Base-by-base conservation (phyloP, 768 basidiomycete genomes). In the Boletellus emodensis region DNA sequence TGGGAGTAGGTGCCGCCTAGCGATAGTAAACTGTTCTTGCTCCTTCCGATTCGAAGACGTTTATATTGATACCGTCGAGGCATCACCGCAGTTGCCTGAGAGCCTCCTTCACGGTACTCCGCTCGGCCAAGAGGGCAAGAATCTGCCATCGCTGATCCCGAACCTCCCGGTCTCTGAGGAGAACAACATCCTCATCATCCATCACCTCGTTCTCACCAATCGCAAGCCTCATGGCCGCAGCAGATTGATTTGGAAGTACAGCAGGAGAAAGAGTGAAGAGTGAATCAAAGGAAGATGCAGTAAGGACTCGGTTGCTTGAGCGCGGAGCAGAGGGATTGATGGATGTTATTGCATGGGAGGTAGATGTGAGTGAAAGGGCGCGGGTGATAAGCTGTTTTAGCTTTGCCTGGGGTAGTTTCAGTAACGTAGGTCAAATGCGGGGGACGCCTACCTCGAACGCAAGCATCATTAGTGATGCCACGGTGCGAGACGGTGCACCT, bases 371-470 rank as follows among this genome's bases (percentile, higher is more conserved):
- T 3, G 87, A 84, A 28, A 92, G 67, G 5, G 89, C 87, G 57
- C 87, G 87, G 1, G 84, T 87, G 55, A 92, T 85, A 24, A 91
- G 78, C 51, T 90, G 86, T 61, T 92, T 92, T 4, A 92, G 75
- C 63, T 89, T 88, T 15, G 86, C 86, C 87, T 90, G 53, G 14
- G 32, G 35, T 3, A 26, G 42, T 4, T 22, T 50, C 30, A 51
- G 53, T 47, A 1, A 22, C 8, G 13, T 10, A 10, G 15, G 26
- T 33, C 18, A 22, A 28, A 44, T 22, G 12, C 6, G 28, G 17
- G 12, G 20, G 42, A 64, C 71, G 10, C 52, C n/a, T 38, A 87
- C 87, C 75, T 92, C 88, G 59, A 83, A 85, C 2, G 89, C 89
- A 42, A 89, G 76, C 66, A 83, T 81, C 76, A 90, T 79, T 3